Evolutionary conservation across 2,329 filamentous ascomycete species (phyloP), one percentile per base, ranked within the genome.

Genomic region (Microsporum canis): DNA sequence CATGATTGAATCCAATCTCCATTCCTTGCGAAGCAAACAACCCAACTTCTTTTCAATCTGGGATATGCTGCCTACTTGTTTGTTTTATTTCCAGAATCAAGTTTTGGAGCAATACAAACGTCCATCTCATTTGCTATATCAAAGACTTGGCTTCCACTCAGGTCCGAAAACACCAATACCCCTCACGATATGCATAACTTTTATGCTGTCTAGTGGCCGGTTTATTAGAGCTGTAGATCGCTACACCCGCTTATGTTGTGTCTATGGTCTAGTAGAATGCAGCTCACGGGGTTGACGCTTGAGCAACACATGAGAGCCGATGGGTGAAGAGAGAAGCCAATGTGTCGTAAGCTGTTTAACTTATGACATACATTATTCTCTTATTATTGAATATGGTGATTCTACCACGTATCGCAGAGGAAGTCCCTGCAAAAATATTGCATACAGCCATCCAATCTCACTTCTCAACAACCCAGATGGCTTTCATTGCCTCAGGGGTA

Each of bases 331-430:
- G 53, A 38, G 23, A 14, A 29, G 27, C 17, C 7, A 17, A 10
- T n/a, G 55, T 36, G 36, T 57, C 55, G 36, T 43, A 39, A 57
- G 36, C 55, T 57, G 55, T 43, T 27, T 36, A 57, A 57, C 55
- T 29, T 14, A 17, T 7, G 8, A 1, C 12, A 14, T 17, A 14
- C 14, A 33, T 41, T 14, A 3, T 2, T 29, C n/a, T n/a, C 14
- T 6, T 4, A 23, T 43, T 2, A 8, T 23, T n/a, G 6, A 33
- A 36, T 3, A 4, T 34, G 33, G 51, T n/a, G 31, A 17, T 23
- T n/a, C 51, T 36, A 6, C 6, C 7, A n/a, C 14, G 14, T 38
- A n/a, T 23, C 31, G 2, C 14, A 1, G 10, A 3, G n/a, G 12
- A 55, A 17, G 31, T 31, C 14, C 3, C 51, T 55, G 4, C 51